phyloP scores from a whole-genome alignment of 225 moss, liverwort and hornwort species.

The Thuidium tamariscinum region DNA sequence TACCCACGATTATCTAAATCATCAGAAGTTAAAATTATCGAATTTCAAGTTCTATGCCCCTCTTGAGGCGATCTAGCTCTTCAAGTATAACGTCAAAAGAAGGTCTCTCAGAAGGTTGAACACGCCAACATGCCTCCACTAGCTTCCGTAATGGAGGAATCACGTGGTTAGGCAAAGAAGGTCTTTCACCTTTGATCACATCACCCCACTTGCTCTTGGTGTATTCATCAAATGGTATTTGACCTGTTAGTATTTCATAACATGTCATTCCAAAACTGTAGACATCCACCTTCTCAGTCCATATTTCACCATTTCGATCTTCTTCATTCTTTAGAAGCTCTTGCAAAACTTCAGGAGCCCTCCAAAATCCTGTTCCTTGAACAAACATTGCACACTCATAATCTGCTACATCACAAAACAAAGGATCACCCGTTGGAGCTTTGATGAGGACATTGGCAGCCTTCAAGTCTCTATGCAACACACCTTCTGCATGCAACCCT shows the following conservation, averaged over 20 bases:
- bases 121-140: neutral
- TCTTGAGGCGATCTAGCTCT: neutral
- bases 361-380: neutral
- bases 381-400: neutral
- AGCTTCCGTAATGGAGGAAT: neutral
- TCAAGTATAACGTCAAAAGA: neutral
- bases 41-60: neutral
- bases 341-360: neutral
- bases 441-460: neutral
- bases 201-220: neutral
- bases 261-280: neutral
- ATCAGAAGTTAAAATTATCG: neutral
- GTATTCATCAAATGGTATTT: neutral
- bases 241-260: neutral
- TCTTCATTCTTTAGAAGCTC: neutral
- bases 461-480: neutral
- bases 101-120: neutral
- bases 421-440: neutral
- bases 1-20: neutral
- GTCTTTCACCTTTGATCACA: neutral
- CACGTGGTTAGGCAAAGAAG: neutral
- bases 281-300: neutral
- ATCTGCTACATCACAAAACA: neutral
- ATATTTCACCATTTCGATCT: neutral
- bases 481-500: neutral